Evolutionary conservation across 192 early-diverging fungal genomes (phyloP).

Genomic region (Podila clonocystis): DNA sequence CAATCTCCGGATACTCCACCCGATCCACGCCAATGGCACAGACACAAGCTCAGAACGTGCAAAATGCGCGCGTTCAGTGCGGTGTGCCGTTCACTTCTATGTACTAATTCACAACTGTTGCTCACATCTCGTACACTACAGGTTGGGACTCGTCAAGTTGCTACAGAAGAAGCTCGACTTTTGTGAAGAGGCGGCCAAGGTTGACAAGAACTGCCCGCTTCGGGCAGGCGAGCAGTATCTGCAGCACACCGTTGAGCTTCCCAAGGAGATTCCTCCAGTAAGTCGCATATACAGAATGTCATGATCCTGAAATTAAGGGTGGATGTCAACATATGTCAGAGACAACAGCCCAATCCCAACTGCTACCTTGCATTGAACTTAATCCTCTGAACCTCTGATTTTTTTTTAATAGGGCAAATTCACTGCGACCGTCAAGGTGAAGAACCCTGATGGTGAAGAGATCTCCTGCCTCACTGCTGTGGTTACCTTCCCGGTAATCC

Average conservation of each 20-base stretch:
- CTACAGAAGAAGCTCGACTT: conserved; percentile 59
- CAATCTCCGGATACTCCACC: too few species aligned
- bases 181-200: conserved; percentile 56
- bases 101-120: background rate
- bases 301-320: background rate
- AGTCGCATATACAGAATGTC: conserved; percentile 1
- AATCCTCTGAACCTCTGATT: background rate
- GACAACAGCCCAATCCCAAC: background rate
- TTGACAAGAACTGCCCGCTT: conserved; percentile 64
- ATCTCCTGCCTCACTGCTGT: conserved; percentile 59
- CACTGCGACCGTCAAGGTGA: conserved; percentile 55
- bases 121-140: conserved; percentile 7
- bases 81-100: background rate
- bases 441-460: conserved; percentile 41
- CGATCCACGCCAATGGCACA: too few species aligned
- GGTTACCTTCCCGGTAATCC: conserved; percentile 36
- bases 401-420: conserved; percentile 60
- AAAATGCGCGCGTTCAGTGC: background rate
- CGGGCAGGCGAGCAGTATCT: conserved; percentile 52
- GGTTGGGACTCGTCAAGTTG: conserved; percentile 55
- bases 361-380: background rate
- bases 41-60: too few species aligned
- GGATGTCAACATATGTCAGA: background rate
- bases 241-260: conserved; percentile 55
- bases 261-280: conserved; percentile 67